Evolutionary conservation across 163 green algal species (phyloP), one percentile per base, ranked within the genome.

Genomic region (Dunaliella salina): DNA sequence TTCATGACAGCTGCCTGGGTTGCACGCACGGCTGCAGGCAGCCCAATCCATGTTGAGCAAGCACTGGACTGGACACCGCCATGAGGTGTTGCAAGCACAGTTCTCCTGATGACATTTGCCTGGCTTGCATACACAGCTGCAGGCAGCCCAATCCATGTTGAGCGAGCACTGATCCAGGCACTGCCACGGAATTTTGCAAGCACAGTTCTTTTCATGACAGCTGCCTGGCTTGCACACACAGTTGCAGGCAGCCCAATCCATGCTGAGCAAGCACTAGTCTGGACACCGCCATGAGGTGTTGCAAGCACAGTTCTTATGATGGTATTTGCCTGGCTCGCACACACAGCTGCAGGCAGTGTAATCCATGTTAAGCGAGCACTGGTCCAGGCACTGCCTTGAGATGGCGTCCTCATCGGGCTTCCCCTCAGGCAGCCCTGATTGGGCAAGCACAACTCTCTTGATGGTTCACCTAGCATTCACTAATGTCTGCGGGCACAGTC

Each of bases 91-190:
- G 18, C n/a, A n/a, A n/a, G n/a, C n/a, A n/a, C n/a, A n/a, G n/a
- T n/a, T n/a, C n/a, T n/a, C n/a, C n/a, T n/a, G n/a, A n/a, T 50
- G 40, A 8, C 40, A 50, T 50, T 50, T 50, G 40, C 40, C 8
- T 50, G 40, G 40, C 40, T 15, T 50, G 63, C 63, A 75, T 12
- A 1, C 63, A 75, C 20, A 12, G 1, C 22, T 29, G 12, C 89
- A 93, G 85, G 94, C 94, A 29, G 94, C 94, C 0, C 87, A 91
- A 67, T 33, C 46, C n/a, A 84, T 87, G 33, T 84, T 89, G 26
- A 72, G 50, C 17, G 83, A 89, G 80, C 71, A 80, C 82, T 85
- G 82, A 59, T 29, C 57, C 13, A 33, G 26, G 57, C 82, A 85
- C 8, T 50, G 40, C 40, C 40, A 15, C 8, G 40, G 8, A 50